Evolutionary conservation across 306 rosid species (phyloP).

Genomic region (Gynostemma pentaphyllum): DNA sequence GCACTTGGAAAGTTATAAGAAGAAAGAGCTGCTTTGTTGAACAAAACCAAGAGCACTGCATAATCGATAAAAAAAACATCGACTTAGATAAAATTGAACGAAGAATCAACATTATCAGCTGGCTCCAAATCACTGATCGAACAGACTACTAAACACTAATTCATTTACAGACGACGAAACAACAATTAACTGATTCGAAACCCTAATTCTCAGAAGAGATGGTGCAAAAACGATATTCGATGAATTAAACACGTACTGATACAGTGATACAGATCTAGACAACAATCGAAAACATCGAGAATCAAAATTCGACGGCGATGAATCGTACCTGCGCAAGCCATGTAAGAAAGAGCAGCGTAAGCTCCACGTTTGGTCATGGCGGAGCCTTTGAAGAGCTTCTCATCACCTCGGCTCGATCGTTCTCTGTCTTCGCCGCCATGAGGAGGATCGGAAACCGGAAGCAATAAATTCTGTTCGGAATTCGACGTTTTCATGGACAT

Average conservation of each 20-base stretch:
- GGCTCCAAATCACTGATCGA: neutral
- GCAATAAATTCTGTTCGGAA: conserved; percentile 32
- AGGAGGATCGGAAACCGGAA: conserved; percentile 69
- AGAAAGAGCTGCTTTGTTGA: conserved; percentile 94
- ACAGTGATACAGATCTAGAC: neutral
- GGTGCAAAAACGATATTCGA: neutral
- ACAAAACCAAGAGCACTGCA: conserved; percentile 78
- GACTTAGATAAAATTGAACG: conserved; percentile 3
- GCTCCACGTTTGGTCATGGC: conserved; percentile 86
- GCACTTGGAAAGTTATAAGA: conserved; percentile 74
- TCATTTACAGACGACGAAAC: neutral
- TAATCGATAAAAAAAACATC: neutral
- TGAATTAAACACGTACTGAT: no score
- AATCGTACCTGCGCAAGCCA: conserved; percentile 69
- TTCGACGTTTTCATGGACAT: conserved; percentile 36
- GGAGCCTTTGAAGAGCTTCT: conserved; percentile 68
- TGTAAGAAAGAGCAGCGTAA: conserved; percentile 75
- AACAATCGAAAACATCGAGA: neutral
- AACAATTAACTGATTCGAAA: neutral
- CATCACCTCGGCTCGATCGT: conserved; percentile 30
- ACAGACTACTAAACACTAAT: neutral
- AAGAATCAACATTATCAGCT: neutral
- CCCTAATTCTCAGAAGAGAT: neutral
- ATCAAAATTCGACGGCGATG: neutral
- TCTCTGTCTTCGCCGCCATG: conserved; percentile 32